Percentiles rank a stretch among this genome's conserved stretches.
phyloP scores from a whole-genome alignment of 108 stramenopile species.

The Cylindrotheca fusiformis region DNA sequence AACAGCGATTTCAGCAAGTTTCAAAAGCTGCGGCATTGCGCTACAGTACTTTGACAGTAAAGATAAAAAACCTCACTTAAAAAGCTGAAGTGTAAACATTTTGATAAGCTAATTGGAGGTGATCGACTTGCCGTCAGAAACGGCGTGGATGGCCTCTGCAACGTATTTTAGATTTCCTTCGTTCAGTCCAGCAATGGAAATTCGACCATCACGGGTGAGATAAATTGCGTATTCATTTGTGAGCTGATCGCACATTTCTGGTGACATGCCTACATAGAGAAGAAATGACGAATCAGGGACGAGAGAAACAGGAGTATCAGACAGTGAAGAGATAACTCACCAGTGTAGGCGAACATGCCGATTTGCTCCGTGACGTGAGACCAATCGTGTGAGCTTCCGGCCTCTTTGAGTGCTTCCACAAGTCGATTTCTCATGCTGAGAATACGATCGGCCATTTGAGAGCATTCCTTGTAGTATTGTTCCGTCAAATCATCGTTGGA shows the following conservation, averaged over 20 bases:
- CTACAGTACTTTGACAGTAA: no score
- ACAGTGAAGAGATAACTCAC: no score
- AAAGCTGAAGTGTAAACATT: no score
- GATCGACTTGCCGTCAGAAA: conserved; percentile 84
- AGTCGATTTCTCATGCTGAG: conserved; percentile 78
- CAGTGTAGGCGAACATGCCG: conserved; percentile 99
- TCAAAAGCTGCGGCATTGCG: no score
- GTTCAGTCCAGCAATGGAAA: conserved; percentile 97
- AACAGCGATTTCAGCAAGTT: no score
- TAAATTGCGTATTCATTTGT: conserved; percentile 89
- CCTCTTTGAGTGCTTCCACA: conserved; percentile 72
- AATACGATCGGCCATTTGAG: conserved; percentile 94
- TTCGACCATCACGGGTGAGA: conserved; percentile 95
- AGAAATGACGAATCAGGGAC: no score
- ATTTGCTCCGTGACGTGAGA: conserved; percentile 95
- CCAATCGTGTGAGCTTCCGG: conserved; percentile 89
- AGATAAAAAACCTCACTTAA: no score
- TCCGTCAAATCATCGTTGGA: conserved; percentile 64
- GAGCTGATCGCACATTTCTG: conserved; percentile 89
- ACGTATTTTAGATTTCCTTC: conserved; percentile 92
- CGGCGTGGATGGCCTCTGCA: conserved; percentile 89
- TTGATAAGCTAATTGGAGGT: conserved; percentile 31
- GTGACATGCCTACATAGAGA: conserved; percentile 92
- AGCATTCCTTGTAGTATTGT: conserved; percentile 89
- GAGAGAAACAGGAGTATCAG: no score